Evolutionary conservation across 2,329 filamentous ascomycete species (phyloP), one percentile per base, ranked within the genome.

Genomic region (Penicillium italicum): DNA sequence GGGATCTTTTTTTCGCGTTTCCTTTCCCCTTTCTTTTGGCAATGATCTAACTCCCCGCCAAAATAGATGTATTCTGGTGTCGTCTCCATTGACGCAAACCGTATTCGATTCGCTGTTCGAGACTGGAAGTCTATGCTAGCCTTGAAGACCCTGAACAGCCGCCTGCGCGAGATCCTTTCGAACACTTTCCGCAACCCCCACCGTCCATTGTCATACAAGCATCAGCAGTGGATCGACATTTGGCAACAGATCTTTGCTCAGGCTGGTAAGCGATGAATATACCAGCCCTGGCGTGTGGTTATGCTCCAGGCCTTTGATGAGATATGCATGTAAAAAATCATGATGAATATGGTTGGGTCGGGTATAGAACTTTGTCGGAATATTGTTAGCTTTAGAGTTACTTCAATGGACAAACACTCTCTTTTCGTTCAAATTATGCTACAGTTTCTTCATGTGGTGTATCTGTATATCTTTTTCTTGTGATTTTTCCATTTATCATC

Each of bases 71-170:
- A 90, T 69, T 85, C 92, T 0, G 94, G 94, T 14, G 88, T 96
- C 2, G 82, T 97, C 38, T 82, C 91, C 20, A 82, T 99, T 42
- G 94, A 97, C 69, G 89, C 90, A 42, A 96, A 96, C 70, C 83
- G 92, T 30, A 83, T 93, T 46, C 84, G 90, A 46, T 96, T 97
- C 70, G 84, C 88, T 22, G 82, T 95, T 0, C 82, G 86, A 5
- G 89, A 96, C 69, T 97, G 93, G 92, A 95, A 92, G 75, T 87
- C 87, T 0, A 87, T 94, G 81, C 83, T 96, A 34, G 91, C 88
- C n/a, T 77, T 99, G 67, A 97, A 97, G 74, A 84, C 86, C 6
- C 77, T 97, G 50, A 84, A 91, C 20, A 78, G 80, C 2, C 82
- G 88, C 26, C 78, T 96, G 18, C 85, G 87, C 61, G 91, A 96